Evolutionary conservation across 371 early-diverging fungal genomes (phyloP).

Genomic region (Sporodiniella umbellata): DNA sequence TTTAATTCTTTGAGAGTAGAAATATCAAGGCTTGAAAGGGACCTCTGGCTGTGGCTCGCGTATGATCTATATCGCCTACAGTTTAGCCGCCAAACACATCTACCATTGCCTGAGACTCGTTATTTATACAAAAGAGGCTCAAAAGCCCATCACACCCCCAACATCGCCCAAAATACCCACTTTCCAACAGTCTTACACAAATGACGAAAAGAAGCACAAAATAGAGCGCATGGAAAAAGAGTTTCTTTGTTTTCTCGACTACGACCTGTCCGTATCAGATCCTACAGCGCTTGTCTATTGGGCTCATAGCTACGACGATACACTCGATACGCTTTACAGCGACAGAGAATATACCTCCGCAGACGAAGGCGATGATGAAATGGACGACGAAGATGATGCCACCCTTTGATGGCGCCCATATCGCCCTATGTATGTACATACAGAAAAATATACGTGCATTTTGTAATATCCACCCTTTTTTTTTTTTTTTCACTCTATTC

Average conservation of each 20-base stretch:
- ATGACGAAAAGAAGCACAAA: constrained; percentile 10
- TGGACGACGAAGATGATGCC: constrained; percentile 30
- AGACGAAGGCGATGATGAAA: constrained; percentile 40
- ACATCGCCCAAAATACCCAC: constrained; percentile 22
- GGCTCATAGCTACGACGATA: constrained; percentile 20
- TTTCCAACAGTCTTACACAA: background rate
- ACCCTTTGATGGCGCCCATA: too few relatives aligned
- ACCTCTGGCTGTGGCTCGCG: constrained; percentile 55
- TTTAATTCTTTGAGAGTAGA: constrained; percentile 17
- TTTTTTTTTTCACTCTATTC: too few relatives aligned
- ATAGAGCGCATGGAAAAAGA: constrained; percentile 55
- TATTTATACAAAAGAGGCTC: constrained; percentile 21
- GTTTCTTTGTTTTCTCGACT: constrained; percentile 52
- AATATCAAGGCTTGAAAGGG: constrained; percentile 47
- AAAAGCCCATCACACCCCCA: constrained; percentile 18
- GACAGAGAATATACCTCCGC: constrained; percentile 27
- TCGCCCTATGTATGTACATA: too few relatives aligned
- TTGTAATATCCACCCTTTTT: too few relatives aligned
- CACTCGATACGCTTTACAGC: background rate
- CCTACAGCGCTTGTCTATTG: constrained; percentile 30
- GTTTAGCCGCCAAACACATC: constrained; percentile 56
- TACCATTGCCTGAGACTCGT: constrained; percentile 38
- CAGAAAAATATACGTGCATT: too few relatives aligned
- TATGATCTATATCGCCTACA: constrained; percentile 54
- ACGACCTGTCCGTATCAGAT: constrained; percentile 38